These are phyloP conservation scores for Graphilbum ipis-grandicollis DNA, from an alignment of 2,329 filamentous ascomycete species.

Conservation along the genomic window DNA sequence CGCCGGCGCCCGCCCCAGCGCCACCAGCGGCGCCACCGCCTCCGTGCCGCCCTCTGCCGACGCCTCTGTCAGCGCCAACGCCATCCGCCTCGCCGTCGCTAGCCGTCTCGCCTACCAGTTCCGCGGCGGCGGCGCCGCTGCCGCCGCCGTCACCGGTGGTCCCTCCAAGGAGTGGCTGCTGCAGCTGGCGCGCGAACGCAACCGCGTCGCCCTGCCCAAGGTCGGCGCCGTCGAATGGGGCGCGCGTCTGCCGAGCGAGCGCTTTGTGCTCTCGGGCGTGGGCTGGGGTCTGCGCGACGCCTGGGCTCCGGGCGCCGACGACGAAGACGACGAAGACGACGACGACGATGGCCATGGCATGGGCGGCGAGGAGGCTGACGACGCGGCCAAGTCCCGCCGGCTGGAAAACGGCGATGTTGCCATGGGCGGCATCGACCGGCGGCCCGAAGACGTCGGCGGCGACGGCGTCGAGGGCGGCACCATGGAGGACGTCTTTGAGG, in stretches of 20 bases:
- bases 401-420: conserved; percentile 8
- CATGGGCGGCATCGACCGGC: conserved; percentile 29
- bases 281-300: conserved; percentile 46
- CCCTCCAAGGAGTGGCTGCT: conserved; percentile 59
- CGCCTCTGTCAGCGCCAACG: conserved; percentile 44
- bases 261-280: conserved; percentile 48
- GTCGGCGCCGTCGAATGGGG: conserved; percentile 51
- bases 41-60: conserved; percentile 27
- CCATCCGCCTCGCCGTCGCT: conserved; percentile 56
- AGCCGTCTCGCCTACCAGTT: conserved; percentile 55
- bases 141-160: conserved; percentile 26
- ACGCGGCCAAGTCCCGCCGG: conserved; percentile 1
- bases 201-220: conserved; percentile 46
- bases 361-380: conserved; percentile 20
- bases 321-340: conserved; percentile 27
- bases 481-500: conserved; percentile 29
- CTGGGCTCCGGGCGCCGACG: conserved; percentile 28
- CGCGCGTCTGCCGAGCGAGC: conserved; percentile 46
- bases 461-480: conserved; percentile 35
- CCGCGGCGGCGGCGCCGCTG: conserved; percentile 30
- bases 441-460: conserved; percentile 26
- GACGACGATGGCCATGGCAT: conserved; percentile 17
- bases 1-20: conserved; percentile 34
- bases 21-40: conserved; percentile 29
- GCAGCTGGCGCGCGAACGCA: conserved; percentile 55